Evolutionary conservation across 345 rosid species (phyloP).

Genomic region (Orychophragmus violaceus): DNA sequence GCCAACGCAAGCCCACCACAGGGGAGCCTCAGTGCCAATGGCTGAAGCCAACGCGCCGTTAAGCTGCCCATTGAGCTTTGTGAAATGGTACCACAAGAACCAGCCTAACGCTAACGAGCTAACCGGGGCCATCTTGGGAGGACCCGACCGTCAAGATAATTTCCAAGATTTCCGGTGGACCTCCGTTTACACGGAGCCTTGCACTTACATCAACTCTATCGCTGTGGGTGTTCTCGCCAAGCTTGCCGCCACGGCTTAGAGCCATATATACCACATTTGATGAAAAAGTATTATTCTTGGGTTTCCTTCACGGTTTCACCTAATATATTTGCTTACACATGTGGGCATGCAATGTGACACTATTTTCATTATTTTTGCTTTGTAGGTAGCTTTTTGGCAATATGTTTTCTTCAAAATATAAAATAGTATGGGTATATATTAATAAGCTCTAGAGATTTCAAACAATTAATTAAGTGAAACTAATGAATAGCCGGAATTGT

Average conservation of each 20-base stretch:
- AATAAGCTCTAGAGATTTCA: constrained; percentile 8
- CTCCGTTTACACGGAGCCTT: constrained; percentile 71
- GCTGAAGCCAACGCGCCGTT: constrained; percentile 4
- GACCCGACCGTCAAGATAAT: constrained; percentile 67
- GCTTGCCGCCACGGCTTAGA: constrained; percentile 40
- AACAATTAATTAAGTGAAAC: constrained; percentile 1
- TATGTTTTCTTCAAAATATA: neutral
- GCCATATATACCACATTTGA: constrained; percentile 5
- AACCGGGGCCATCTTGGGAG: constrained; percentile 84
- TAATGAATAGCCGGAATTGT: constrained; percentile 1
- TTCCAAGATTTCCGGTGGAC: constrained; percentile 62
- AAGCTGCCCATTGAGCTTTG: constrained; percentile 65
- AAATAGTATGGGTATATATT: constrained; percentile 14
- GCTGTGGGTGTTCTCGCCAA: constrained; percentile 72
- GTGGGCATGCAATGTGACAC: constrained; percentile 19
- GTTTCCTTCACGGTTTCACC: constrained; percentile 6
- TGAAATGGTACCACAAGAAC: constrained; percentile 39
- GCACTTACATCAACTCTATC: constrained; percentile 75
- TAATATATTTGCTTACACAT: neutral
- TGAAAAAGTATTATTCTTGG: constrained; percentile 11
- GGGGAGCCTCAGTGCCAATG: constrained; percentile 68
- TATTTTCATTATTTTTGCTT: neutral
- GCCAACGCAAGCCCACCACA: constrained; percentile 75
- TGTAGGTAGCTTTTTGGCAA: constrained; percentile 25
- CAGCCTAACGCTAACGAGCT: constrained; percentile 68